Conservation (phyloP, 2,329 filamentous ascomycete genomes). For the Talaromyces sp. region DNA sequence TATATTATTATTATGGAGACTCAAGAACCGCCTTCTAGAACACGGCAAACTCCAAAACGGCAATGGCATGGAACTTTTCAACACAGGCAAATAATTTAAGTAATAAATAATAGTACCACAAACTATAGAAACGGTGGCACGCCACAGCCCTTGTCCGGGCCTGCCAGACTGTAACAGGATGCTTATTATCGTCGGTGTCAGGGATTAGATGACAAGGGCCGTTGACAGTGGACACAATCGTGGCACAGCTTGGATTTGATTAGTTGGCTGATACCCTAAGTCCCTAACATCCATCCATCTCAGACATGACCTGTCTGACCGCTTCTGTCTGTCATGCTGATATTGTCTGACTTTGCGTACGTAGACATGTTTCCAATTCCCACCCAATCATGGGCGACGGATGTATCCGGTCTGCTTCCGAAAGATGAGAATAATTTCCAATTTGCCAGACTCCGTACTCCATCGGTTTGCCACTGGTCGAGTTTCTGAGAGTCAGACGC, state of each 20-base stretch:
- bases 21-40: conserved; percentile 2
- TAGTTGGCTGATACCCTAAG: too few relatives aligned
- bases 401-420: neutral
- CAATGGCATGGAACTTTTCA: neutral
- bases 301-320: neutral
- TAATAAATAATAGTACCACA: neutral
- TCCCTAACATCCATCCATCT: too few relatives aligned
- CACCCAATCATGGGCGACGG: neutral
- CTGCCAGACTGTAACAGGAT: neutral
- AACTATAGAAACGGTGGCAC: neutral
- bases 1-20: conserved; percentile 3
- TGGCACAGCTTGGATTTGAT: too few relatives aligned
- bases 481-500: too few relatives aligned
- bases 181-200: neutral
- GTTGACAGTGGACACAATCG: too few relatives aligned
- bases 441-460: too few relatives aligned
- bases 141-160: neutral
- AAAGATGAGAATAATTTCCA: too few relatives aligned
- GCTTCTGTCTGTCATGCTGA: neutral
- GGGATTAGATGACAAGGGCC: neutral
- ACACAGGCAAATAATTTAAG: too few relatives aligned
- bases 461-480: too few relatives aligned
- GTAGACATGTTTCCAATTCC: neutral
- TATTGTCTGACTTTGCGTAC: neutral
- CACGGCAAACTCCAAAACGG: neutral